A percentile compares a stretch with the other conserved stretches of the same genome.
These are phyloP conservation scores for Aspergillus sp. DNA, from an alignment of 2,329 filamentous ascomycete genomes.

Conservation along the genomic window DNA sequence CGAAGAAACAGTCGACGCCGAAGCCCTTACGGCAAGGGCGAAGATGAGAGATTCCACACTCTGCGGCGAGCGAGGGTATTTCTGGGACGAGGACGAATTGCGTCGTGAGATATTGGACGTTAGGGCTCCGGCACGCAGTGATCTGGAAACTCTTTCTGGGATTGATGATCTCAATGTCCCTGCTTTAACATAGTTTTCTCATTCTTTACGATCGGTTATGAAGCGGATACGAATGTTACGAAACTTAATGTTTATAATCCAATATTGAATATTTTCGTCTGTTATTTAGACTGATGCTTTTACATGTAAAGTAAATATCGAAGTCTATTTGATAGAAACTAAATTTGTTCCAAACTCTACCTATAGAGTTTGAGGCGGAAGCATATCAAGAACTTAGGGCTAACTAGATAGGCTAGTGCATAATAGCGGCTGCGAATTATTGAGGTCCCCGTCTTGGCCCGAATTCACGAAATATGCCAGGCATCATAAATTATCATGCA, in stretches of 20 bases:
- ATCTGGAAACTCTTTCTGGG: neutral
- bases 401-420: neutral
- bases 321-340: too few relatives aligned
- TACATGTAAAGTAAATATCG: too few relatives aligned
- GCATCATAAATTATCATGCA: neutral
- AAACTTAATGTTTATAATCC: neutral
- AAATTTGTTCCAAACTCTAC: too few relatives aligned
- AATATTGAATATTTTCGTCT: neutral
- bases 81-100: conserved; percentile 32
- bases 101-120: conserved; percentile 24
- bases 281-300: too few relatives aligned
- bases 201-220: neutral
- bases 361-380: too few relatives aligned
- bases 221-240: neutral
- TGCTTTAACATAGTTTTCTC: conserved; percentile 10
- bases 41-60: conserved; percentile 9
- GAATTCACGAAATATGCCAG: neutral
- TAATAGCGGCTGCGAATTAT: neutral
- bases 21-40: conserved; percentile 25
- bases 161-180: conserved; percentile 14
- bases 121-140: conserved; percentile 1
- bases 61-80: conserved; percentile 10
- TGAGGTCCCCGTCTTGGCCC: too few relatives aligned
- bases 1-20: conserved; percentile 19
- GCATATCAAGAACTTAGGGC: too few relatives aligned